These are phyloP conservation scores for Bauhinia variegata DNA, from an alignment of 306 rosid species.

Conservation along the genomic window DNA sequence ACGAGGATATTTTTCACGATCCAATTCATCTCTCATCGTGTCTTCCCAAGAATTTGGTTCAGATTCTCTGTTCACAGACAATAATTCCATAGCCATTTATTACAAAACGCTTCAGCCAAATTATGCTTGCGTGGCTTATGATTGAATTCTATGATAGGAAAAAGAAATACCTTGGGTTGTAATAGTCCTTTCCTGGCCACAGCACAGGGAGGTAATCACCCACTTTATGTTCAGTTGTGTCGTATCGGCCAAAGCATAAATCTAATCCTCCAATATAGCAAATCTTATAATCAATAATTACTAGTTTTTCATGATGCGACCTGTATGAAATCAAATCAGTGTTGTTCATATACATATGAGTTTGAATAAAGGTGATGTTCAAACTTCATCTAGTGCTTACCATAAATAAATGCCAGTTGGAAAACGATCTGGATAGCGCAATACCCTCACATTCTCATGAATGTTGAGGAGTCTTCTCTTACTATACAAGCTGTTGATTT, in stretches of 20 bases:
- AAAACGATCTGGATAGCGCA: constrained; percentile 94
- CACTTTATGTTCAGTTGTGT: constrained; percentile 87
- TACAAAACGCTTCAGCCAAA: constrained; percentile 13
- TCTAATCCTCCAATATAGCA: constrained; percentile 97
- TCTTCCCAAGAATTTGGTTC: constrained; percentile 99
- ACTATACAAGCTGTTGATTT: constrained; percentile 88
- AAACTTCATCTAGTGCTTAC: constrained; percentile 51
- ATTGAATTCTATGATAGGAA: constrained; percentile 13
- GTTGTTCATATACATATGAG: constrained; percentile 26
- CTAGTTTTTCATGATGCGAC: constrained; percentile 99
- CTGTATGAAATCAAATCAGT: constrained; percentile 63
- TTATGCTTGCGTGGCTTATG: too few relatives aligned
- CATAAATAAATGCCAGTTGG: constrained; percentile 86
- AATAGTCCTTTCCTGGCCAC: constrained; percentile 99
- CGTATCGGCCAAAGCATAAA: constrained; percentile 98
- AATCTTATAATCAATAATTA: constrained; percentile 88
- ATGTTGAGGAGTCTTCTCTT: constrained; percentile 83
- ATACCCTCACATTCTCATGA: constrained; percentile 92
- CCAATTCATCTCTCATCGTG: constrained; percentile 93
- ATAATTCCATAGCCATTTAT: constrained; percentile 18
- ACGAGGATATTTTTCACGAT: constrained; percentile 86
- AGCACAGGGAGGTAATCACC: constrained; percentile 77
- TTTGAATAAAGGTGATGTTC: constrained; percentile 31
- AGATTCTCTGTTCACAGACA: constrained; percentile 66
- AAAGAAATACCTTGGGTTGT: constrained; percentile 81